Percentiles rank a stretch among this genome's conserved stretches.
Conservation (phyloP, 805 yeast species). For the Saccharomycopsis selenospora region DNA sequence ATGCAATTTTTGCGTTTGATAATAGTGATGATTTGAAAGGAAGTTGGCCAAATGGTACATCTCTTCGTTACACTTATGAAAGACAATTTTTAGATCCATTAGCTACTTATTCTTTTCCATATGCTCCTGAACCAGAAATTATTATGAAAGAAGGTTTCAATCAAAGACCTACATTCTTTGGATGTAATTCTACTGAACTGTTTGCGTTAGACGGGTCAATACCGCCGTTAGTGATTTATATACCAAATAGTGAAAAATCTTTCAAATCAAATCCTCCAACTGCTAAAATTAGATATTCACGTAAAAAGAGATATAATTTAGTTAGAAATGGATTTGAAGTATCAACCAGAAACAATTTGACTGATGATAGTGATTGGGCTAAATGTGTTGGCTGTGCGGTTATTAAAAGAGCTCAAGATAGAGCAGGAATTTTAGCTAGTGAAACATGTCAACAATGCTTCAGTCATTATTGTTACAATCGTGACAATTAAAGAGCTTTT, state of each 20-base stretch:
- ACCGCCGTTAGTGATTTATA: slow-evolving; percentile 73
- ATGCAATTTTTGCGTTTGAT: slow-evolving; percentile 47
- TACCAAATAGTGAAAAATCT: slow-evolving; percentile 64
- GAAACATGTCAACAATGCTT: slow-evolving; percentile 70
- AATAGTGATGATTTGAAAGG: slow-evolving; percentile 36
- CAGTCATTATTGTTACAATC: slow-evolving; percentile 69
- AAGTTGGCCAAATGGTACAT: slow-evolving; percentile 60
- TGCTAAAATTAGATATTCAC: slow-evolving; percentile 51
- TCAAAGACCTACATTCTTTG: slow-evolving; percentile 70
- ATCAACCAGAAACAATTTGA: slow-evolving; percentile 56
- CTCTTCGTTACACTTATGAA: slow-evolving; percentile 46
- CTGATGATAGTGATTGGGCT: slow-evolving; percentile 61
- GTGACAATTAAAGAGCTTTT: slow-evolving; percentile 24
- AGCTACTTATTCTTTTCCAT: slow-evolving; percentile 61
- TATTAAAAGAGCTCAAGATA: slow-evolving; percentile 68
- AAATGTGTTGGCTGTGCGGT: slow-evolving; percentile 80
- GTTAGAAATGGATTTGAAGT: slow-evolving; percentile 70
- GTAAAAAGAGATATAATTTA: slow-evolving; percentile 48
- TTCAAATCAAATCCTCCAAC: slow-evolving; percentile 66
- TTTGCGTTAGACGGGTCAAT: slow-evolving; percentile 42
- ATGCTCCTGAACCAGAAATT: slow-evolving; percentile 63
- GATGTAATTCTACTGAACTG: slow-evolving; percentile 63
- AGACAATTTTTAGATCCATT: slow-evolving; percentile 51
- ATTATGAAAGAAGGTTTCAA: slow-evolving; percentile 56
- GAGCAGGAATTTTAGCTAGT: slow-evolving; percentile 47